These are phyloP conservation scores for Withania somnifera DNA, from an alignment of 305 asterid genomes.

Conservation along the genomic window DNA sequence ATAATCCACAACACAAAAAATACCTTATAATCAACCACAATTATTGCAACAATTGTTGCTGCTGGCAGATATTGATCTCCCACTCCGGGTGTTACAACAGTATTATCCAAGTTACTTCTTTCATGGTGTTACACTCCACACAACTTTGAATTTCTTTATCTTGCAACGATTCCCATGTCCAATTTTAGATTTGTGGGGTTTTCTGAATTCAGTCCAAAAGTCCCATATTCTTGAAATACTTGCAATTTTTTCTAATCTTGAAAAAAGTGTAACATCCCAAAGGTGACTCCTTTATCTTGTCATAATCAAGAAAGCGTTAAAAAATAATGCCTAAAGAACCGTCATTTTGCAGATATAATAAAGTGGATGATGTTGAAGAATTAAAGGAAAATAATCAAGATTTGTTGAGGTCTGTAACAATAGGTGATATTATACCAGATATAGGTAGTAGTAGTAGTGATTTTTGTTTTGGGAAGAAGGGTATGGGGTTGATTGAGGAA, in stretches of 20 bases:
- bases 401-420: conserved; percentile 15
- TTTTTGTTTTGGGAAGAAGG: conserved; percentile 43
- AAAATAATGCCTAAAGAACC: conserved; percentile 50
- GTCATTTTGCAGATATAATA: conserved; percentile 50
- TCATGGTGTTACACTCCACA: too few relatives aligned
- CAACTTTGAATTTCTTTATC: too few relatives aligned
- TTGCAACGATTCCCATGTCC: too few relatives aligned
- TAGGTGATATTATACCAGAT: conserved; percentile 19
- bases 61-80: too few relatives aligned
- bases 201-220: background rate
- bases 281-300: background rate
- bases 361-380: conserved; percentile 21
- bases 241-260: conserved; percentile 7
- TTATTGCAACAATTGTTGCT: too few relatives aligned
- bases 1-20: too few relatives aligned
- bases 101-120: too few relatives aligned
- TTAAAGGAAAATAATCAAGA: conserved; percentile 18
- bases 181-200: too few relatives aligned
- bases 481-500: conserved; percentile 33
- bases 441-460: conserved; percentile 13
- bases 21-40: too few relatives aligned
- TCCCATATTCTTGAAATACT: background rate
- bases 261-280: conserved; percentile 9
- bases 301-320: background rate
- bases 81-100: too few relatives aligned